A percentile compares a stretch with the other conserved stretches of the same genome.
phyloP scores from a whole-genome alignment of 192 early-diverging fungal genomes.

The Rhizophagus sp. region DNA sequence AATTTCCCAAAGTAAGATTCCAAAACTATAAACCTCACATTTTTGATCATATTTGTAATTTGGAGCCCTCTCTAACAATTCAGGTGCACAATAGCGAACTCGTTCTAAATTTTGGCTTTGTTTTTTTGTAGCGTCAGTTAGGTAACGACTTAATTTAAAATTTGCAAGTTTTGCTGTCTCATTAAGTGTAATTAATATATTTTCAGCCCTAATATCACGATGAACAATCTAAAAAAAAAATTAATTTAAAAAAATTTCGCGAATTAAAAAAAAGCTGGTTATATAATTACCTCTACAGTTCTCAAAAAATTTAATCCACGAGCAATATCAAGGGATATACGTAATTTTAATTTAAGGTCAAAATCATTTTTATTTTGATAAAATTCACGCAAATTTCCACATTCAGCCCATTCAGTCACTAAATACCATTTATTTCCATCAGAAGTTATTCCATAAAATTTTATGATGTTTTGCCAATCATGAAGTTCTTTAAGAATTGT shows the following conservation, averaged over 20 bases:
- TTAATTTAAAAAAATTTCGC: no score
- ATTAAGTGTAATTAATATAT: slow-evolving; percentile 13
- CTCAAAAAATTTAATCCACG: slow-evolving; percentile 18
- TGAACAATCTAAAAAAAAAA: background rate
- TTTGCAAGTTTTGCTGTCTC: no score
- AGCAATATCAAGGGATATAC: slow-evolving; percentile 16
- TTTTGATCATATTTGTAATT: background rate
- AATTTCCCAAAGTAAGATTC: background rate
- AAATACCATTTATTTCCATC: background rate
- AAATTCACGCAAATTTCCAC: background rate
- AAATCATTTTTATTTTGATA: background rate
- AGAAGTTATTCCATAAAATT: slow-evolving; percentile 13
- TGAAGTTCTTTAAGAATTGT: background rate
- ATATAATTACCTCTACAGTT: no score
- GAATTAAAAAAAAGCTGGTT: no score
- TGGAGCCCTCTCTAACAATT: background rate
- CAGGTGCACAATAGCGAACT: background rate
- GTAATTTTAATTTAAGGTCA: background rate
- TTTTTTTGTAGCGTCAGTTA: no score
- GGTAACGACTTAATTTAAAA: no score
- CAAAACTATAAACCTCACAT: background rate
- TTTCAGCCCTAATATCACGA: slow-evolving; percentile 19
- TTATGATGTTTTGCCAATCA: slow-evolving; percentile 8
- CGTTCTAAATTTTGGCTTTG: no score
- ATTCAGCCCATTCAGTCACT: slow-evolving; percentile 30